phyloP scores from a whole-genome alignment of 129 eudicot species.

The Daucus carota region DH1_v3.0 NC_030388.2:13290001-13290500 shows the following conservation, averaged over 20 bases:
- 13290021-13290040: no score
- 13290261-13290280: background rate
- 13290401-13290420: background rate
- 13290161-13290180: background rate
- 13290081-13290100: background rate
- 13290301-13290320: no score
- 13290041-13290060: background rate
- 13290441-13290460: background rate
- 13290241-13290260: no score
- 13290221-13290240: background rate
- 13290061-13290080: background rate
- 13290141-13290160: no score
- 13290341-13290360: background rate
- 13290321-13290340: background rate
- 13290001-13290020: no score
- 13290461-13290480: slow-evolving; percentile 1
- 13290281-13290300: background rate
- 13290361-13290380: background rate
- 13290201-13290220: background rate
- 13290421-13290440: background rate
- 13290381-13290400: background rate
- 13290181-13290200: background rate
- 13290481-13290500: slow-evolving; percentile 54
- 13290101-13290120: background rate
- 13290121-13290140: background rate